A percentile compares a stretch with the other conserved stretches of the same genome.
phyloP scores from a whole-genome alignment of 768 basidiomycete species.

The Mycena sanguinolenta region DNA sequence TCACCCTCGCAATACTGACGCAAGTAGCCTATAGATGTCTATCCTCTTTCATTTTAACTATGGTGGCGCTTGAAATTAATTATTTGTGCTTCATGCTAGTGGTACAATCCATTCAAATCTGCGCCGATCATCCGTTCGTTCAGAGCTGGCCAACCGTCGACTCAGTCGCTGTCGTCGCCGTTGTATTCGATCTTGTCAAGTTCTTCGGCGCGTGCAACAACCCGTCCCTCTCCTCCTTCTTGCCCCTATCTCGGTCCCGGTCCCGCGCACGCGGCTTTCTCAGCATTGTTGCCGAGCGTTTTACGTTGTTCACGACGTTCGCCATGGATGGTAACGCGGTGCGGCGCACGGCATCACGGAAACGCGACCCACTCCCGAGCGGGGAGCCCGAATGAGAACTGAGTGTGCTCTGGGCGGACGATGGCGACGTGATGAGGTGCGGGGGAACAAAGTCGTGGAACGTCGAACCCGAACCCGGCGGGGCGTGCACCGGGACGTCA shows the following conservation, averaged over 20 bases:
- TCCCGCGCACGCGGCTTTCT: slow-evolving; percentile 44
- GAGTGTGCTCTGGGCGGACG: slow-evolving; percentile 40
- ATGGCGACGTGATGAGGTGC: slow-evolving; percentile 58
- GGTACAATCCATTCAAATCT: no score
- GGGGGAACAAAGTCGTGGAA: slow-evolving; percentile 65
- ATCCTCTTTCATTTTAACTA: no score
- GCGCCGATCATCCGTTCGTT: no score
- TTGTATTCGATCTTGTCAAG: slow-evolving; percentile 13
- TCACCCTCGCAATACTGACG: no score
- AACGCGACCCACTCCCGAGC: slow-evolving; percentile 30
- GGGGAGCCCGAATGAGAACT: slow-evolving; percentile 24
- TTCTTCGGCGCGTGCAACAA: slow-evolving; percentile 13
- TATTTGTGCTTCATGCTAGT: no score
- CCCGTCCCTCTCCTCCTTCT: slow-evolving; percentile 20
- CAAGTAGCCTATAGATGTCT: no score
- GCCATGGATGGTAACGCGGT: slow-evolving; percentile 57
- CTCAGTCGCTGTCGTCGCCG: slow-evolving; percentile 11
- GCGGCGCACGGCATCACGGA: slow-evolving; percentile 49
- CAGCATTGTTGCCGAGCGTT: slow-evolving; percentile 55
- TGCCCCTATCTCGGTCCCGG: slow-evolving; percentile 20
- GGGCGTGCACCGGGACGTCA: slow-evolving; percentile 8
- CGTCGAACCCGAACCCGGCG: slow-evolving; percentile 41
- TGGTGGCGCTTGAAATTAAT: no score
- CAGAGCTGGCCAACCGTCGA: no score
- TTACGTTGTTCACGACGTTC: slow-evolving; percentile 50